Evolutionary conservation across 2,329 filamentous ascomycete genomes (phyloP), one percentile per base, ranked within the genome.

Genomic region (Dryadomyces quercus-mongolicae): DNA sequence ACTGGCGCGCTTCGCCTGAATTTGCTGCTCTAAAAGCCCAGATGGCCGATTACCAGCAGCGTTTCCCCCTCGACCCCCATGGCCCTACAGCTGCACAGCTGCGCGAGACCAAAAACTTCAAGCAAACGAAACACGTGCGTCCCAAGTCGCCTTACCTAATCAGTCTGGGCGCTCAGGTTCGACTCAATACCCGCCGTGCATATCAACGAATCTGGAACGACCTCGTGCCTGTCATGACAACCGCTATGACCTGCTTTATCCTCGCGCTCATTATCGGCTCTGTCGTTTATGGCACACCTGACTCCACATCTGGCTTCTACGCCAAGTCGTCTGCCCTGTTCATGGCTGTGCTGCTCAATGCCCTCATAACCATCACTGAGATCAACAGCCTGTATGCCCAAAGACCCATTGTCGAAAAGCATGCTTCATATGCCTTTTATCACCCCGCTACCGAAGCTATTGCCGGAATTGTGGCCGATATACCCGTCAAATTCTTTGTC

Each of bases 361-460:
- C 87, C 40, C 92, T 93, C 63, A 78, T 84, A 59, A 86, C 82
- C 65, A 85, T 86, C 53, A 77, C 92, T 42, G 88, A 93, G 75
- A 93, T 95, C 65, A 69, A 93, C 45, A 90, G 86, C 0, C 76
- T 95, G 8, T 95, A 93, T 65, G 81, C 87, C 1, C 89, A 95
- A 78, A 84, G 91, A 44, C 85, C 87, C 1, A 94, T 95, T 61
- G 88, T 96, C 56, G 89, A 95, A 66, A 95, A 95, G 67, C 91
- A 96, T 62, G 73, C 77, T 54, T 81, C 85, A 55, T 95, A 95
- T 65, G 89, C 90, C 20, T 76, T 95, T 18, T 95, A 95, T 62
- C 91, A 95, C 63, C 89, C 91, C 0, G 89, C 86, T 16, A 86
- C 89, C 16, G 89, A 96, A 74, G 88, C 89, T 16, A 76, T 88